Conservation (phyloP, 495 filamentous ascomycete genomes). For the Xylaria bambusicola region DNA sequence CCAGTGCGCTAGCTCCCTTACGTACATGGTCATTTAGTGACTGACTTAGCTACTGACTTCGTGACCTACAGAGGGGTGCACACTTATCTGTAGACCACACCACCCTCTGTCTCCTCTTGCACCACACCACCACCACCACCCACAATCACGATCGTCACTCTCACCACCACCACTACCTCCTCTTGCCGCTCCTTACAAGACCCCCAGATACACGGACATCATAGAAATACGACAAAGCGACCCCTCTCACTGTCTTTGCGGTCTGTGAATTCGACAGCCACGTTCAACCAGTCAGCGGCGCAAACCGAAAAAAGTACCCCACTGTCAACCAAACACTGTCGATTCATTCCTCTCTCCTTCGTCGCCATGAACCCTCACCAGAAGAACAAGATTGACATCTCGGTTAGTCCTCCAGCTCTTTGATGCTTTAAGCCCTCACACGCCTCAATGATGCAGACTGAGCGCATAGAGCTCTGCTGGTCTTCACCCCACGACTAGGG, state of each 20-base stretch:
- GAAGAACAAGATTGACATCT: constrained; percentile 95
- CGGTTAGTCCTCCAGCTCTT: constrained; percentile 59
- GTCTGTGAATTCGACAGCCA: neutral
- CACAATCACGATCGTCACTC: constrained; percentile 7
- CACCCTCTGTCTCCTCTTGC: neutral
- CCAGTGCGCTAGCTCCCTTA: too few relatives aligned
- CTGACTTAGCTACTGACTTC: too few relatives aligned
- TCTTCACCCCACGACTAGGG: too few relatives aligned
- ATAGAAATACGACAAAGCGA: neutral
- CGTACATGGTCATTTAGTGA: too few relatives aligned
- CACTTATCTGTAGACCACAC: neutral
- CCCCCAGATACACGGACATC: too few relatives aligned
- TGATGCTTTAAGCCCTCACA: constrained; percentile 3
- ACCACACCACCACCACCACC: neutral
- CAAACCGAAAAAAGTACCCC: neutral
- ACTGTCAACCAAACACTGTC: neutral
- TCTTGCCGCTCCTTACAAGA: neutral
- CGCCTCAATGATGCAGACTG: too few relatives aligned
- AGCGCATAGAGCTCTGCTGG: too few relatives aligned
- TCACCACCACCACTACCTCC: constrained; percentile 2
- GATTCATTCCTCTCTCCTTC: neutral
- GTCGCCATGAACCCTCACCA: constrained; percentile 85
- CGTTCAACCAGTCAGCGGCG: constrained; percentile 2
- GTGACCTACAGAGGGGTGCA: too few relatives aligned
- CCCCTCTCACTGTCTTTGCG: neutral